Evolutionary conservation across 2,329 filamentous ascomycete genomes (phyloP).

Genomic region (Hymenoscyphus linearis): DNA sequence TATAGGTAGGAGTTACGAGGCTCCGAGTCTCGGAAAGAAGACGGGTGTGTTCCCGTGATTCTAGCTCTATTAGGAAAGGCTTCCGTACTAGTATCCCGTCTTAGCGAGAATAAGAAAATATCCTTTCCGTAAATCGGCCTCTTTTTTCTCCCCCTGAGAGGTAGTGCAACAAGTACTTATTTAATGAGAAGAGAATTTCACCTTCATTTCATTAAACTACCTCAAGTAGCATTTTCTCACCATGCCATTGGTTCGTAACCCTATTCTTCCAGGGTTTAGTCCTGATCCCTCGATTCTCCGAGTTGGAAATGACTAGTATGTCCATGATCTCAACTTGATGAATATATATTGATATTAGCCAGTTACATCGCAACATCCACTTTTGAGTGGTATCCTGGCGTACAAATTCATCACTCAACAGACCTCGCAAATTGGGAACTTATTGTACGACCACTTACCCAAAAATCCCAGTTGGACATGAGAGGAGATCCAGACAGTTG

Average conservation of each 20-base stretch:
- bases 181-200: neutral
- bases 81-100: too few relatives aligned
- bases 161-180: neutral
- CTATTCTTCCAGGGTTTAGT: constrained; percentile 48
- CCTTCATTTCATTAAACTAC: neutral
- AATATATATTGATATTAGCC: neutral
- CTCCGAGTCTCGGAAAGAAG: too few relatives aligned
- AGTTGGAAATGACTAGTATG: constrained; percentile 41
- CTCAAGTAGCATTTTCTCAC: neutral
- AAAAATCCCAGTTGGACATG: constrained; percentile 50
- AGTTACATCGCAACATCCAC: constrained; percentile 47
- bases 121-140: too few relatives aligned
- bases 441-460: constrained; percentile 41
- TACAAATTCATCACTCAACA: constrained; percentile 47
- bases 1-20: too few relatives aligned
- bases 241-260: constrained; percentile 16
- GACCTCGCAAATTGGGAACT: constrained; percentile 39
- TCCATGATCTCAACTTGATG: neutral
- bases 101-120: too few relatives aligned
- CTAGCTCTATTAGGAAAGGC: too few relatives aligned
- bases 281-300: constrained; percentile 48
- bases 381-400: constrained; percentile 49
- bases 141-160: too few relatives aligned
- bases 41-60: too few relatives aligned
- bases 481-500: constrained; percentile 55